phyloP scores from a whole-genome alignment of 2,329 filamentous ascomycete species.

The Botrytis fragariae region DNA sequence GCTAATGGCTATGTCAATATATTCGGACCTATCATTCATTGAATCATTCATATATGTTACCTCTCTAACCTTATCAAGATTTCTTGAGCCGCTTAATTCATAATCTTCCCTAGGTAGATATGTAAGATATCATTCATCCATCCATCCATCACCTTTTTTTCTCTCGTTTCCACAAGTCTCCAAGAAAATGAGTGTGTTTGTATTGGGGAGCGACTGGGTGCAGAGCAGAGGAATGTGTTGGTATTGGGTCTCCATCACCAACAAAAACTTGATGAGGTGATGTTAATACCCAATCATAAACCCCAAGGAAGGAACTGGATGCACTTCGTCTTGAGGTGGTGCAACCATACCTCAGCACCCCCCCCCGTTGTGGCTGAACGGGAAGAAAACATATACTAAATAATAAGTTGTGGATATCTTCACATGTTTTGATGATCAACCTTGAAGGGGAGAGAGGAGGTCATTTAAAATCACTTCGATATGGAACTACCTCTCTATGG shows the following conservation, averaged over 20 bases:
- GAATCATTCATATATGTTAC: neutral
- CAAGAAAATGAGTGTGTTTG: neutral
- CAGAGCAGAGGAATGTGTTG: neutral
- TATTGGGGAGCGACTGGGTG: neutral
- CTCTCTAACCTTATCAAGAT: neutral
- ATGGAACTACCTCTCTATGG: neutral
- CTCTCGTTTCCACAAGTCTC: neutral
- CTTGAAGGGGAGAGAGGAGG: neutral
- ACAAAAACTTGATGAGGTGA: conserved; percentile 16
- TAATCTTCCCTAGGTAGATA: neutral
- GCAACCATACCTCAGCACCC: neutral
- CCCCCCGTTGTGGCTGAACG: conserved; percentile 1
- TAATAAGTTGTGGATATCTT: neutral
- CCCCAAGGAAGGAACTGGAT: neutral
- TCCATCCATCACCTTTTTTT: neutral
- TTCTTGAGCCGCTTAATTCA: neutral
- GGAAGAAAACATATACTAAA: neutral
- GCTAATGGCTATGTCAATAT: neutral
- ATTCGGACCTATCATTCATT: neutral
- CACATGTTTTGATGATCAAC: conserved; percentile 1
- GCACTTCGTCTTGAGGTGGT: neutral
- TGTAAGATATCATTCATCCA: too few species aligned
- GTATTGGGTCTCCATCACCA: neutral
- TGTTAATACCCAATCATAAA: conserved; percentile 7
- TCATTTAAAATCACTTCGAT: neutral